Evolutionary conservation across 371 early-diverging fungal species (phyloP), one percentile per base, ranked within the genome.

Genomic region (Smittium mucronatum): DNA sequence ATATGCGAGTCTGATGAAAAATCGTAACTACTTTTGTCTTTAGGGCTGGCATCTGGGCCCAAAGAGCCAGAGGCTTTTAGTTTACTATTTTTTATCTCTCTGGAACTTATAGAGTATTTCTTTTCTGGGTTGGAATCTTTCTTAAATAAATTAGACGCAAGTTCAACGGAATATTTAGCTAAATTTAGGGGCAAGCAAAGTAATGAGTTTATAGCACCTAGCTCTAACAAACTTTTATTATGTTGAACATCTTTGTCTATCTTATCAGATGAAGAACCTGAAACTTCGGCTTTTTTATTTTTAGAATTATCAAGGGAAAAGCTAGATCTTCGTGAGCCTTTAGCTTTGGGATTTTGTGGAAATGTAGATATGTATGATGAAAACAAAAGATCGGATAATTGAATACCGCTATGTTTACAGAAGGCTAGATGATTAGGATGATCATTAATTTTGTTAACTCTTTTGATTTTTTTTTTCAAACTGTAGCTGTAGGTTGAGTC

Each of bases 361-460:
- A 70, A 47, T 47, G 61, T 80, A 58, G 74, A 58, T 34, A 79
- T 76, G 34, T 76, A 79, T 31, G 79, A 79, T 1, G 79, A 79
- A 64, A 79, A 79, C 35, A 79, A 63, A n/a, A 79, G 71, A 57
- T 79, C 79, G 36, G 70, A 36, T 26, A 79, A 70, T 32, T 73
- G 70, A n/a, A 79, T 79, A 1, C 79, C 79, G 21, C 77, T 79
- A 65, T 79, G 79, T 57, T 71, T 76, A 30, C 78, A 67, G 57
- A 79, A 79, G 67, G 71, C 67, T 16, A 67, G 69, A 66, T 79
- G 79, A 67, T 79, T 79, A 17, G 79, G 76, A 65, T 79, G 79
- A 58, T 79, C 79, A 1, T 67, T 67, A 16, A 76, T 71, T 8
- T n/a, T 35, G 17, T 11, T 11, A 47, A 21, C 21, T 47, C 21